These are phyloP conservation scores for Xylaria telfairii DNA, from an alignment of 495 filamentous ascomycete genomes.

Conservation along the genomic window DNA sequence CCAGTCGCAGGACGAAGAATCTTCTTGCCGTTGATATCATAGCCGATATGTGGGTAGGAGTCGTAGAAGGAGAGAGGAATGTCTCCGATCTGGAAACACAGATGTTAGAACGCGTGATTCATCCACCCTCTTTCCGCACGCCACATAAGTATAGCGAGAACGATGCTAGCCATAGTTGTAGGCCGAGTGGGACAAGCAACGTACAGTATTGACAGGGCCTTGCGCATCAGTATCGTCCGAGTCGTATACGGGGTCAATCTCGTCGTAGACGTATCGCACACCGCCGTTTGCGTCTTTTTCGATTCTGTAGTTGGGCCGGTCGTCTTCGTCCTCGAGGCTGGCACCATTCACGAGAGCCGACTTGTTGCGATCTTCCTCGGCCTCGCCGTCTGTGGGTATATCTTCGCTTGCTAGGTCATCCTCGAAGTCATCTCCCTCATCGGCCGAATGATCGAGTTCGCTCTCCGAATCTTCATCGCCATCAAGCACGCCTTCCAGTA, in stretches of 20 bases:
- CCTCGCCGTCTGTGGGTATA: constrained; percentile 61
- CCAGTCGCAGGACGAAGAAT: constrained; percentile 95
- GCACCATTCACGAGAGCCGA: constrained; percentile 30
- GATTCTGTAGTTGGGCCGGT: constrained; percentile 62
- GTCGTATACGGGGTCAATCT: constrained; percentile 95
- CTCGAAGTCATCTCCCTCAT: constrained; percentile 41
- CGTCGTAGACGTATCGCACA: constrained; percentile 67
- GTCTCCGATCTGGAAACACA: constrained; percentile 68
- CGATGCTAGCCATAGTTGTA: not conserved
- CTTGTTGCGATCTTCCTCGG: constrained; percentile 40
- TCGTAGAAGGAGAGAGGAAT: constrained; percentile 96
- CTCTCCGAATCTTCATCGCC: constrained; percentile 50
- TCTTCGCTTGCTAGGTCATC: constrained; percentile 64
- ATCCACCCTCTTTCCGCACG: not conserved
- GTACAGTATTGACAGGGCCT: constrained; percentile 73
- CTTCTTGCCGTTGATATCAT: constrained; percentile 98
- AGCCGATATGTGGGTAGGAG: constrained; percentile 96
- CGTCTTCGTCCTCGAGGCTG: constrained; percentile 44
- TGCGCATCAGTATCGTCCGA: constrained; percentile 90
- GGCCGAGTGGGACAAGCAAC: constrained; percentile 9
- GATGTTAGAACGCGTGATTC: constrained; percentile 5
- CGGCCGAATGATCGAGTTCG: constrained; percentile 42
- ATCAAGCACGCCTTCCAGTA: constrained; percentile 68
- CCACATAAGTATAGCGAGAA: not conserved
- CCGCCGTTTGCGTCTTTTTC: constrained; percentile 61